phyloP scores from a whole-genome alignment of 1,139 yeast species.

The Saccharomyces hybrid region DNA sequence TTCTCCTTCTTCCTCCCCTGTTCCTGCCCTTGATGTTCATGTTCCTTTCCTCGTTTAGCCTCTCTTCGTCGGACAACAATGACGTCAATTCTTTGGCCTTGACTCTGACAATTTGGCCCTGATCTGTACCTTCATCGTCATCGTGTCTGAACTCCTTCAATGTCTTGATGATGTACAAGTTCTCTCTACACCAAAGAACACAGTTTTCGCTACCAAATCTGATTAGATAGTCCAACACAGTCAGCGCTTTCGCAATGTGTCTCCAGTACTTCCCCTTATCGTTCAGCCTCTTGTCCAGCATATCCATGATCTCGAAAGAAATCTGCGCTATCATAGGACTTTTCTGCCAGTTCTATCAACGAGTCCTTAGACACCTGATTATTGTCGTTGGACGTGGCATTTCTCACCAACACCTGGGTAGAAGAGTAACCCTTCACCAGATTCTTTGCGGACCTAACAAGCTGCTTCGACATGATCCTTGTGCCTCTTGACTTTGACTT shows the following conservation, averaged over 20 bases:
- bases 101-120: slow-evolving; percentile 81
- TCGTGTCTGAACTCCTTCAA: slow-evolving; percentile 80
- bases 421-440: slow-evolving; percentile 87
- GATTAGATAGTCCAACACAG: slow-evolving; percentile 79
- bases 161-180: slow-evolving; percentile 81
- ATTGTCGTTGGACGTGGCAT: slow-evolving; percentile 87
- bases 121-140: slow-evolving; percentile 76
- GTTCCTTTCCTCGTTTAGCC: slow-evolving; percentile 66
- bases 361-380: slow-evolving; percentile 75
- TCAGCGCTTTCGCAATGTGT: slow-evolving; percentile 84
- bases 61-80: slow-evolving; percentile 73
- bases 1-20: slow-evolving; percentile 24
- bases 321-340: slow-evolving; percentile 66
- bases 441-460: slow-evolving; percentile 82
- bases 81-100: slow-evolving; percentile 86
- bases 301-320: slow-evolving; percentile 90
- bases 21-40: slow-evolving; percentile 35
- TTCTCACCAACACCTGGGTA: slow-evolving; percentile 80
- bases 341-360: slow-evolving; percentile 75
- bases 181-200: slow-evolving; percentile 89
- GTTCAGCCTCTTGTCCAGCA: slow-evolving; percentile 84
- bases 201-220: slow-evolving; percentile 85
- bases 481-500: not conserved
- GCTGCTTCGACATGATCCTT: slow-evolving; percentile 53
- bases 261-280: slow-evolving; percentile 98